Percentiles rank a stretch among this genome's conserved stretches.
These are phyloP conservation scores for Adansonia rubrostipa DNA, from an alignment of 441 rosid species.

Conservation along the genomic window DNA sequence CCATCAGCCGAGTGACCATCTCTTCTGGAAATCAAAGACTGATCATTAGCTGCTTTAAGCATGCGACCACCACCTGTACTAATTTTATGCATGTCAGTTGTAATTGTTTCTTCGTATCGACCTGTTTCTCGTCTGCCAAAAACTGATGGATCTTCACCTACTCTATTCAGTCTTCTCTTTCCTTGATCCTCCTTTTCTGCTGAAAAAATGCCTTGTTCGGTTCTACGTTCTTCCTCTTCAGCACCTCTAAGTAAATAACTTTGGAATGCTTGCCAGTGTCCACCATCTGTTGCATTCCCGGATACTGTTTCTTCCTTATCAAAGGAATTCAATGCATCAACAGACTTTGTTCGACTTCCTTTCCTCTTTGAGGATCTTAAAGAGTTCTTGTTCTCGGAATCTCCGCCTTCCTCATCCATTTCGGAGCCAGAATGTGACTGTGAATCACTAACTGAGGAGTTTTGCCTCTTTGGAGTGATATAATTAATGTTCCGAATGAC, in stretches of 20 bases:
- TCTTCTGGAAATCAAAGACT: slow-evolving; percentile 50
- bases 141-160: slow-evolving; percentile 64
- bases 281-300: slow-evolving; percentile 65
- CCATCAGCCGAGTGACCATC: slow-evolving; percentile 41
- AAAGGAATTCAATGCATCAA: slow-evolving; percentile 34
- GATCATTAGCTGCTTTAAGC: slow-evolving; percentile 60
- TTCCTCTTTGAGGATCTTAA: slow-evolving; percentile 44
- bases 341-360: slow-evolving; percentile 34
- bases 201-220: slow-evolving; percentile 52
- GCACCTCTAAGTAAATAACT: slow-evolving; percentile 70
- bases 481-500: slow-evolving; percentile 89
- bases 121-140: slow-evolving; percentile 48
- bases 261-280: slow-evolving; percentile 94
- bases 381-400: slow-evolving; percentile 38
- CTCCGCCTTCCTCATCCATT: slow-evolving; percentile 51
- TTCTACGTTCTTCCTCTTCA: slow-evolving; percentile 63
- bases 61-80: slow-evolving; percentile 52
- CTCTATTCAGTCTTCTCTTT: slow-evolving; percentile 52
- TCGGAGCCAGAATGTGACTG: slow-evolving; percentile 63
- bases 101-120: slow-evolving; percentile 53
- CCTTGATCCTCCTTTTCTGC: slow-evolving; percentile 65
- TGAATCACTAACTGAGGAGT: slow-evolving; percentile 61
- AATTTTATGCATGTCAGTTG: slow-evolving; percentile 44
- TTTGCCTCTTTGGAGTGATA: slow-evolving; percentile 67
- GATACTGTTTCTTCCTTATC: slow-evolving; percentile 45